Conservation (phyloP, 192 early-diverging fungal species). For the Globomyces pollinis-pini region DNA sequence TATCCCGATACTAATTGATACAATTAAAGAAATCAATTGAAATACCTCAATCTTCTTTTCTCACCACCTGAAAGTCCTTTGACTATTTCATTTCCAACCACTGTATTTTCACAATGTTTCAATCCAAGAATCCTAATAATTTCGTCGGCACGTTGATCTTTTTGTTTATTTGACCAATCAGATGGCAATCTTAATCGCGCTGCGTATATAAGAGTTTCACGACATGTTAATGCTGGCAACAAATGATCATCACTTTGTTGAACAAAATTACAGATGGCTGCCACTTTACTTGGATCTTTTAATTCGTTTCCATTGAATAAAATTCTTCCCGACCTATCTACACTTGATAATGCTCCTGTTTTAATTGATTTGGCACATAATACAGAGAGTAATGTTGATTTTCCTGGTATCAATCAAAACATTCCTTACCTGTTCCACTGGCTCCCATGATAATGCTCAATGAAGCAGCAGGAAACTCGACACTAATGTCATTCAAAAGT, state of each 20-base stretch:
- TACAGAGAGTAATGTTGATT: conserved; percentile 39
- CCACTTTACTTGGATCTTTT: conserved; percentile 14
- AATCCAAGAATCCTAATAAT: conserved; percentile 33
- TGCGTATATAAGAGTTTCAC: conserved; percentile 36
- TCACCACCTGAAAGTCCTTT: conserved; percentile 64
- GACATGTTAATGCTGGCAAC: conserved; percentile 31
- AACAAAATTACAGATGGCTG: conserved; percentile 42
- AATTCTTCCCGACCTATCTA: conserved; percentile 66
- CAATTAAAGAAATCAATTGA: too few relatives aligned
- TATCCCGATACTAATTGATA: too few relatives aligned
- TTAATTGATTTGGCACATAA: conserved; percentile 58
- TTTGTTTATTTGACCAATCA: conserved; percentile 24
- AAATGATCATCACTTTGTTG: conserved; percentile 38
- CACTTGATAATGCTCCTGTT: too few relatives aligned
- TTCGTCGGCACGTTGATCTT: conserved; percentile 26
- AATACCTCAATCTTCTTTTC: conserved; percentile 60
- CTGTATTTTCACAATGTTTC: conserved; percentile 30
- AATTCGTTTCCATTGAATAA: conserved; percentile 66
- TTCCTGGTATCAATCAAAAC: too few relatives aligned
- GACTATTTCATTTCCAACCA: conserved; percentile 31
- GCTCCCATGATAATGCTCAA: conserved; percentile 39
- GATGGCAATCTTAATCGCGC: conserved; percentile 50
- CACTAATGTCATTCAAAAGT: conserved; percentile 26
- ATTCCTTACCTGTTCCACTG: conserved; percentile 30
- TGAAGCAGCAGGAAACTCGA: conserved; percentile 20